phyloP scores from a whole-genome alignment of 148 eudicot genomes.

The Mesembryanthemum crystallinum region DNA sequence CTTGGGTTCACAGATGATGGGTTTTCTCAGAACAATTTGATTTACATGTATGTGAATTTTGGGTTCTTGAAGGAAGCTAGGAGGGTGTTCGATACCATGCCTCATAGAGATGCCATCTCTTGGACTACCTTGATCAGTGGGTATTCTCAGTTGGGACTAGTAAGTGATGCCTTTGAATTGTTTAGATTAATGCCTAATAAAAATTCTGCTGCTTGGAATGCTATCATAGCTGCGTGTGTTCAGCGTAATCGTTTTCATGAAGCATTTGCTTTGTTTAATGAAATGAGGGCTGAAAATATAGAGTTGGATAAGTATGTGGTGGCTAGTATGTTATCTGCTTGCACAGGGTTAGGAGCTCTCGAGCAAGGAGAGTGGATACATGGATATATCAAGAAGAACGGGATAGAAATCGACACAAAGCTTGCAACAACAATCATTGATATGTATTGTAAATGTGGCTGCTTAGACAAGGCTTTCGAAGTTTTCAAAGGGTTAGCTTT shows the following conservation, averaged over 20 bases:
- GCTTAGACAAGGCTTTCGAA: conserved; percentile 54
- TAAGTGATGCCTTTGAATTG: conserved; percentile 50
- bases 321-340: conserved; percentile 79
- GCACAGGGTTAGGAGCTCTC: conserved; percentile 60
- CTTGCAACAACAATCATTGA: conserved; percentile 59
- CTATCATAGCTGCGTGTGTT: conserved; percentile 64
- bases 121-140: conserved; percentile 83
- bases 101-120: conserved; percentile 43
- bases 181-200: conserved; percentile 47
- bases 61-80: conserved; percentile 50
- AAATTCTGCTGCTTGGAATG: conserved; percentile 61
- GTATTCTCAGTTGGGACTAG: conserved; percentile 51
- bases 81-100: conserved; percentile 49
- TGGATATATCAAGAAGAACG: conserved; percentile 39
- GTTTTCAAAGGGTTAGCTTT: conserved; percentile 38
- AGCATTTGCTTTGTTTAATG: conserved; percentile 53
- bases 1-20: conserved; percentile 45
- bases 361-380: conserved; percentile 57
- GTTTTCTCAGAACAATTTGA: conserved; percentile 61
- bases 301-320: conserved; percentile 56
- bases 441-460: conserved; percentile 74
- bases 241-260: conserved; percentile 46
- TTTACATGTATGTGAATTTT: conserved; percentile 68
- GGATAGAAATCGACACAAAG: conserved; percentile 49
- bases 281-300: conserved; percentile 47